Percentiles rank a stretch among this genome's conserved stretches.
These are phyloP conservation scores for Picea glauca DNA, from an alignment of 75 land plant species.

Conservation along the genomic window DNA sequence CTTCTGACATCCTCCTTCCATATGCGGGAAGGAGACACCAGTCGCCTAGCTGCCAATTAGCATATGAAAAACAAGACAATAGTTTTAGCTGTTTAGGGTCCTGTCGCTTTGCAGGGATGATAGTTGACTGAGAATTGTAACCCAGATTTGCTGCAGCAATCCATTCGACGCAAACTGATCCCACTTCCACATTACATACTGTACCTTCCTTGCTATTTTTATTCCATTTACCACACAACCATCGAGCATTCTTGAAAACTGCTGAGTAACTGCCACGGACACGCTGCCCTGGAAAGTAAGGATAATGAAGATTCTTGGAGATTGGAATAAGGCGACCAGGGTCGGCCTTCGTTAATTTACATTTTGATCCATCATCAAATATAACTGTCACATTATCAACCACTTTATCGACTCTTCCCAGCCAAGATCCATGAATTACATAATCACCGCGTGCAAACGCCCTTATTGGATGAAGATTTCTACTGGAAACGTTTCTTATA, in stretches of 20 bases:
- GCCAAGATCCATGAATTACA: constrained; percentile 80
- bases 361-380: constrained; percentile 87
- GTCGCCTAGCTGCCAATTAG: constrained; percentile 93
- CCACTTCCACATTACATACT: constrained; percentile 69
- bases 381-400: constrained; percentile 83
- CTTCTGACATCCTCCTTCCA: constrained; percentile 6
- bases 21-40: constrained; percentile 53
- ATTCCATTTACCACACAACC: constrained; percentile 88
- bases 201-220: constrained; percentile 78
- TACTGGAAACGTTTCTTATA: constrained; percentile 51
- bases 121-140: constrained; percentile 42
- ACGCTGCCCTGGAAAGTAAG: constrained; percentile 87
- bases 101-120: constrained; percentile 76
- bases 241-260: constrained; percentile 73
- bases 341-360: constrained; percentile 76
- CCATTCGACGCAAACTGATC: constrained; percentile 77
- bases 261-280: constrained; percentile 71
- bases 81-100: constrained; percentile 59
- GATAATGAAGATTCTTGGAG: constrained; percentile 37
- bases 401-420: constrained; percentile 93
- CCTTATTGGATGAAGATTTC: constrained; percentile 50
- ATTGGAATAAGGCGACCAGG: constrained; percentile 65
- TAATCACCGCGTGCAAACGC: constrained; percentile 76
- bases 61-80: constrained; percentile 67
- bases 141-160: constrained; percentile 65